phyloP scores from a whole-genome alignment of 805 yeast genomes.

The Candida vaughaniae region DNA sequence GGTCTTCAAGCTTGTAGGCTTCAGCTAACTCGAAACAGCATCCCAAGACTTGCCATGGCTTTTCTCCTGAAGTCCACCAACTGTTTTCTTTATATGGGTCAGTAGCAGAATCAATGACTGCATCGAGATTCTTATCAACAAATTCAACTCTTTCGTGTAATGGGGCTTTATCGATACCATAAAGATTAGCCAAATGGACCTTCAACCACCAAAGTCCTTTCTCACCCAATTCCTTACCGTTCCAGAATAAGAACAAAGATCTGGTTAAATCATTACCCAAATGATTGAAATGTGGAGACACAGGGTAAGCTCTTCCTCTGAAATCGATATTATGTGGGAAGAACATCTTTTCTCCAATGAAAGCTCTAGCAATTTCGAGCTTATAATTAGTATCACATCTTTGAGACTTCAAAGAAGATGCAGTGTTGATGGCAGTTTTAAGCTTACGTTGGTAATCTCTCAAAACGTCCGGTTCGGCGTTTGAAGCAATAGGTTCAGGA shows the following conservation, averaged over 20 bases:
- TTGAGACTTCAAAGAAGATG: slow-evolving; percentile 71
- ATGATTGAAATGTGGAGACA: slow-evolving; percentile 79
- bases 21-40: slow-evolving; percentile 65
- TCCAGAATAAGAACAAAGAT: slow-evolving; percentile 72
- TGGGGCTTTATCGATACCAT: slow-evolving; percentile 73
- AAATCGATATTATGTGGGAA: slow-evolving; percentile 83
- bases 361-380: slow-evolving; percentile 91
- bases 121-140: slow-evolving; percentile 55
- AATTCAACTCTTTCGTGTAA: slow-evolving; percentile 60
- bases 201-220: slow-evolving; percentile 72
- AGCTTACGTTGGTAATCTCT: slow-evolving; percentile 67
- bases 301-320: slow-evolving; percentile 82
- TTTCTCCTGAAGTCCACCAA: slow-evolving; percentile 75
- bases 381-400: slow-evolving; percentile 94
- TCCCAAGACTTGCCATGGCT: slow-evolving; percentile 81
- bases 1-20: slow-evolving; percentile 62
- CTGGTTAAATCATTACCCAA: slow-evolving; percentile 78
- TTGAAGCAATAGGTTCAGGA: slow-evolving; percentile 52
- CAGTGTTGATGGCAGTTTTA: slow-evolving; percentile 56
- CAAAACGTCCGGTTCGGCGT: slow-evolving; percentile 70
- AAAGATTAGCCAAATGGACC: slow-evolving; percentile 70
- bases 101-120: slow-evolving; percentile 56
- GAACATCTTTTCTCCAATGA: slow-evolving; percentile 68
- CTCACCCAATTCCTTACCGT: slow-evolving; percentile 66
- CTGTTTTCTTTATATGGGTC: slow-evolving; percentile 57